These are phyloP conservation scores for Vitis hybrid DNA, from an alignment of 177 flowering plant species.

Conservation along the genomic window DNA sequence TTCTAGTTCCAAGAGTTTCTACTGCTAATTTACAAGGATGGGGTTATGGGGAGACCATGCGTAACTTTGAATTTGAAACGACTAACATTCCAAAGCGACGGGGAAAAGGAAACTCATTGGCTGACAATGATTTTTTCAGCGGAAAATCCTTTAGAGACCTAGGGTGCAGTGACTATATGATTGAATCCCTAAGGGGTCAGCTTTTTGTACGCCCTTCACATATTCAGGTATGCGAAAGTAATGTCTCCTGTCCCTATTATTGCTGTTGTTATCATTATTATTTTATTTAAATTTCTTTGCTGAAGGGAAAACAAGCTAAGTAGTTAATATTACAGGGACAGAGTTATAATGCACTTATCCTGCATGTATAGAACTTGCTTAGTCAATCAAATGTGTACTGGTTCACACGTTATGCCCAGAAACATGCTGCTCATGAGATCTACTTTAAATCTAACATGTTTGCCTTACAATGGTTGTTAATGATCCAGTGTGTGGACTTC, in stretches of 20 bases:
- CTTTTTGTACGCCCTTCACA: conserved; percentile 64
- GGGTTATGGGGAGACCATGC: conserved; percentile 36
- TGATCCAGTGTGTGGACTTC: too few relatives aligned
- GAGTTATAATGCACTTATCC: too few relatives aligned
- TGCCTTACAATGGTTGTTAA: too few relatives aligned
- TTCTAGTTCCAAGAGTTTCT: conserved; percentile 30
- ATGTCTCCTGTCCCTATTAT: background rate
- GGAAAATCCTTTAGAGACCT: conserved; percentile 62
- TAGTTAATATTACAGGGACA: too few relatives aligned
- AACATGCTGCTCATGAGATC: too few relatives aligned
- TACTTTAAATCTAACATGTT: too few relatives aligned
- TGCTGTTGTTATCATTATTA: background rate
- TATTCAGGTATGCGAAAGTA: conserved; percentile 67
- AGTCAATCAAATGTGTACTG: too few relatives aligned
- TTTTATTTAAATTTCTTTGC: background rate
- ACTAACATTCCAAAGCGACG: conserved; percentile 15
- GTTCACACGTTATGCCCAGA: too few relatives aligned
- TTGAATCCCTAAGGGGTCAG: conserved; percentile 55
- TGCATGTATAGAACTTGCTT: too few relatives aligned
- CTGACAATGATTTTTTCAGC: conserved; percentile 59
- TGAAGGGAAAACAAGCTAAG: too few relatives aligned
- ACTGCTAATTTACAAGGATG: conserved; percentile 47
- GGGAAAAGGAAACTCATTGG: conserved; percentile 25
- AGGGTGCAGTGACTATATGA: conserved; percentile 68
- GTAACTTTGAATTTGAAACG: conserved; percentile 18